Evolutionary conservation across 1,139 yeast species (phyloP).

Genomic region (Saccharomyces hybrid): DNA sequence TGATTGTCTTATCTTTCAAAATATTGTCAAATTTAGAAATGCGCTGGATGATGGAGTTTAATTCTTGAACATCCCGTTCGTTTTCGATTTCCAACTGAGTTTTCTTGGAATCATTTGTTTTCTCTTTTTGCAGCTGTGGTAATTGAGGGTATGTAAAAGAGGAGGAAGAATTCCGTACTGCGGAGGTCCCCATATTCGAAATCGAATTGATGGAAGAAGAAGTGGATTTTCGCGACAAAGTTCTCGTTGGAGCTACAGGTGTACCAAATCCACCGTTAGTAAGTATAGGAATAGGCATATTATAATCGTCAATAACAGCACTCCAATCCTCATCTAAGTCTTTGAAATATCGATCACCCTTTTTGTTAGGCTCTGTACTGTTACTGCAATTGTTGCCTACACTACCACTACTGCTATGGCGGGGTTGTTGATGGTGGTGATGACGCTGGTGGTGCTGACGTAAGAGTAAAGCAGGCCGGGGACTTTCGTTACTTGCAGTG

Average conservation of each 20-base stretch:
- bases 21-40: conserved; percentile 61
- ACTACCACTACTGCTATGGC: conserved; percentile 12
- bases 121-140: conserved; percentile 24
- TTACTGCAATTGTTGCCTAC: conserved; percentile 8
- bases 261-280: conserved; percentile 29
- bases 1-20: conserved; percentile 47
- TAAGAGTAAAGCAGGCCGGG: conserved; percentile 11
- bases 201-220: conserved; percentile 11
- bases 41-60: conserved; percentile 54
- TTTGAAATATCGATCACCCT: conserved; percentile 36
- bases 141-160: conserved; percentile 28
- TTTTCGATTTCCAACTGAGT: conserved; percentile 26
- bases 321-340: conserved; percentile 93
- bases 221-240: conserved; percentile 8
- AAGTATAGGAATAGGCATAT: conserved; percentile 37
- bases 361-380: conserved; percentile 17
- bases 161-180: conserved; percentile 9
- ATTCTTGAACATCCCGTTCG: conserved; percentile 43
- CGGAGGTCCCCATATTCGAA: conserved; percentile 14
- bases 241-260: conserved; percentile 2
- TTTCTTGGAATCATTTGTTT: conserved; percentile 24
- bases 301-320: conserved; percentile 55
- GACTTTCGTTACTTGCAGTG: conserved; percentile 13
- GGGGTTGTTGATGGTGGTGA: conserved; percentile 12
- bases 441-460: conserved; percentile 5